phyloP scores from a whole-genome alignment of 331 rosid species.

The Quercus phellos region DNA sequence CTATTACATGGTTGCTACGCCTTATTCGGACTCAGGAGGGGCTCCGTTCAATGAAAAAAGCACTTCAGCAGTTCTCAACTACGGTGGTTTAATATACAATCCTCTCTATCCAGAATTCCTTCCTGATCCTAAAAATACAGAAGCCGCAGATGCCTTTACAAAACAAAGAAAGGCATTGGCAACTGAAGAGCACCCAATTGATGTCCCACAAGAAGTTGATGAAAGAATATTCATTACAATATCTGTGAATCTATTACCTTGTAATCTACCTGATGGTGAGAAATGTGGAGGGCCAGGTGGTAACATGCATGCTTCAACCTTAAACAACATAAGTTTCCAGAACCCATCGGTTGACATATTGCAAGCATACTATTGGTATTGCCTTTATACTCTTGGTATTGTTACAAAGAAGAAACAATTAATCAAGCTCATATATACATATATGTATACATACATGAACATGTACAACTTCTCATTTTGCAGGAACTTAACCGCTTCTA shows the following conservation, averaged over 20 bases:
- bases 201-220: background rate
- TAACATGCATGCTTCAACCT: constrained; percentile 17
- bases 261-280: constrained; percentile 7
- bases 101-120: constrained; percentile 21
- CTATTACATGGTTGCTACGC: constrained; percentile 16
- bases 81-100: constrained; percentile 8
- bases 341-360: constrained; percentile 17
- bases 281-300: constrained; percentile 21
- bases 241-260: constrained; percentile 16
- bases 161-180: constrained; percentile 7
- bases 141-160: constrained; percentile 8
- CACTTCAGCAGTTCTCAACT: constrained; percentile 22
- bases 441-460: too few relatives aligned
- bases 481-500: too few relatives aligned
- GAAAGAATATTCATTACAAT: constrained; percentile 8
- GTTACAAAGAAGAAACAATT: too few relatives aligned
- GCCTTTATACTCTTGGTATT: too few relatives aligned
- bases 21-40: background rate
- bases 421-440: too few relatives aligned
- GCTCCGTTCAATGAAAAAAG: constrained; percentile 7
- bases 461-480: too few relatives aligned
- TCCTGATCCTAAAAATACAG: background rate
- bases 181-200: constrained; percentile 11
- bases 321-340: constrained; percentile 31
- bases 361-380: constrained; percentile 35